Conservation (phyloP, 495 filamentous ascomycete genomes). For the Annulohypoxylon maeteangense region DNA sequence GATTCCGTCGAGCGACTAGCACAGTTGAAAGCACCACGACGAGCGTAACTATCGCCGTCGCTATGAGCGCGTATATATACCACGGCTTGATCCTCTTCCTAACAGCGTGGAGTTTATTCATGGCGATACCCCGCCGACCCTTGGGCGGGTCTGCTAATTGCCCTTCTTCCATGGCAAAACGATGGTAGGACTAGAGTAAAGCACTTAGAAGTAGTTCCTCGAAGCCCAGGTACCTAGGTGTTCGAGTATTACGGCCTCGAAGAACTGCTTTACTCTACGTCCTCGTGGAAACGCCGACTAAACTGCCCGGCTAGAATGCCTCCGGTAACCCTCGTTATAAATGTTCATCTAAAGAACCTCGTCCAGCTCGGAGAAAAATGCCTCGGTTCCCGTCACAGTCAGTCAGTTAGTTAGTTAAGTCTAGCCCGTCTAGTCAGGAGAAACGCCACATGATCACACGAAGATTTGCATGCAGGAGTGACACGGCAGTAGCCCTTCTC, state of each 20-base stretch:
- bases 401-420: no score
- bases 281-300: not conserved
- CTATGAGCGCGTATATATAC: slow-evolving; percentile 6
- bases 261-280: not conserved
- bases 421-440: not conserved
- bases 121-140: not conserved
- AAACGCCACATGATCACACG: not conserved
- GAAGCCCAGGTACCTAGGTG: no score
- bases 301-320: not conserved
- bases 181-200: not conserved
- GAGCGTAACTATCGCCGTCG: not conserved
- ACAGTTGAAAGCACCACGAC: slow-evolving; percentile 21
- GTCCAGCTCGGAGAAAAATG: not conserved
- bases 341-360: not conserved
- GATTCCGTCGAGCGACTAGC: slow-evolving; percentile 18
- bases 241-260: not conserved
- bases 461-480: not conserved
- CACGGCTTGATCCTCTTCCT: slow-evolving; percentile 11
- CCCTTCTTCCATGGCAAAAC: slow-evolving; percentile 2
- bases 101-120: slow-evolving; percentile 4
- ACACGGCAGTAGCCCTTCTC: not conserved
- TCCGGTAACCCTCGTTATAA: not conserved
- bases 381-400: not conserved
- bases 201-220: not conserved
- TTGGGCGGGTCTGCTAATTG: not conserved